These are phyloP conservation scores for Solanum aculeatissimum DNA, from an alignment of 305 asterid genomes.

Conservation along the genomic window DNA sequence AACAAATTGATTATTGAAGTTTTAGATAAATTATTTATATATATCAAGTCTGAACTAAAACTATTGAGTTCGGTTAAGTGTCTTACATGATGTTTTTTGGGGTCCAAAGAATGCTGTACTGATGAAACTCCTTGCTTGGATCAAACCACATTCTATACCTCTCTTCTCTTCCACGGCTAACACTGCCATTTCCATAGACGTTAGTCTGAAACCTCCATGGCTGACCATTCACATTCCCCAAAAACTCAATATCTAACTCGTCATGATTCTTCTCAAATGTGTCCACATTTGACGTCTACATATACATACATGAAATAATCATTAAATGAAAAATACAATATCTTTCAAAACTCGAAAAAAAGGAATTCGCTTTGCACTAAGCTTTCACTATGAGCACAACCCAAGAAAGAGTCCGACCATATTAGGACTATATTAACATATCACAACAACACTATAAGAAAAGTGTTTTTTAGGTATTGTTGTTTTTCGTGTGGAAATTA, in stretches of 20 bases:
- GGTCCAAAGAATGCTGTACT: constrained; percentile 84
- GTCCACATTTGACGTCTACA: constrained; percentile 59
- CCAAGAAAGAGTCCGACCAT: not conserved
- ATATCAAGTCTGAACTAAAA: no score
- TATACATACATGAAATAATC: not conserved
- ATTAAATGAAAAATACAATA: not conserved
- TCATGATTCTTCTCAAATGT: constrained; percentile 69
- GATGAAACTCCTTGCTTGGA: constrained; percentile 63
- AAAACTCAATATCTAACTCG: constrained; percentile 80
- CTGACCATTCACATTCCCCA: constrained; percentile 62
- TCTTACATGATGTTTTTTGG: constrained; percentile 60
- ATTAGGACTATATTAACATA: no score
- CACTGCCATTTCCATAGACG: constrained; percentile 79
- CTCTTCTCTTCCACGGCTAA: constrained; percentile 86
- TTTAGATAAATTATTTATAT: no score
- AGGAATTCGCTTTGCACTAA: not conserved
- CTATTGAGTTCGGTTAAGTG: no score
- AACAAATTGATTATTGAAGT: no score
- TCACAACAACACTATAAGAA: no score
- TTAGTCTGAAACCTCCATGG: constrained; percentile 94
- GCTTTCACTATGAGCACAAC: not conserved
- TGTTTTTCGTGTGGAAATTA: no score
- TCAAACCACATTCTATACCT: constrained; percentile 89
- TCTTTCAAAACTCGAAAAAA: not conserved
- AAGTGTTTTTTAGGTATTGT: no score